Evolutionary conservation across 371 early-diverging fungal genomes (phyloP).

Genomic region (Mortierella sp.): DNA sequence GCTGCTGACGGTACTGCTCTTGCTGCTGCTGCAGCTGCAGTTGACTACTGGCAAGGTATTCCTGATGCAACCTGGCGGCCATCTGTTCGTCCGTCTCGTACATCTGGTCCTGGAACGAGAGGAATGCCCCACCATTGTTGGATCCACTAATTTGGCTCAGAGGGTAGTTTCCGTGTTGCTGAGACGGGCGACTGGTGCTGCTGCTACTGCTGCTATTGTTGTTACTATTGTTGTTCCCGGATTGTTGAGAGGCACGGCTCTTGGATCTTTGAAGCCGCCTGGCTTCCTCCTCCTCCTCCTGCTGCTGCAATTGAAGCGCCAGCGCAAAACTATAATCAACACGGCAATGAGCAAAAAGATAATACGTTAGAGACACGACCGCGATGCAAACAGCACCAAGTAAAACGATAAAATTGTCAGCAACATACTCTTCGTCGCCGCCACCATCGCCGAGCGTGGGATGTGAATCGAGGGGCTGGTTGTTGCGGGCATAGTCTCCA

Average conservation of each 20-base stretch:
- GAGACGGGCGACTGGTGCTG: neutral
- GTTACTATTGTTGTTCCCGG: neutral
- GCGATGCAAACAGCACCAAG: neutral
- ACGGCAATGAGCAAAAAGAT: neutral
- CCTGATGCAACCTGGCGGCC: slow-evolving; percentile 52
- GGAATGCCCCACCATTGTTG: slow-evolving; percentile 4
- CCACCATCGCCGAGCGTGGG: slow-evolving; percentile 27
- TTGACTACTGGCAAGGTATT: slow-evolving; percentile 30
- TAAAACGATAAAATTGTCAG: neutral
- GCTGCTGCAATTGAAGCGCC: slow-evolving; percentile 70
- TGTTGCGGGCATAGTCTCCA: slow-evolving; percentile 58
- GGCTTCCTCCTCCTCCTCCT: slow-evolving; percentile 62
- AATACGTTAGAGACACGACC: neutral
- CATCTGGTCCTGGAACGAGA: neutral
- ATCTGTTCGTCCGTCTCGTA: slow-evolving; percentile 55
- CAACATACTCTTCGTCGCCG: slow-evolving; percentile 53
- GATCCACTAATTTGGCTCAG: neutral
- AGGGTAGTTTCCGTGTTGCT: slow-evolving; percentile 2
- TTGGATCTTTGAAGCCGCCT: slow-evolving; percentile 31
- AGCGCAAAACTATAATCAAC: slow-evolving; percentile 64
- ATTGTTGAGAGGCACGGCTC: slow-evolving; percentile 8
- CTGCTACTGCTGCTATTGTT: neutral
- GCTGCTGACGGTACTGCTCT: slow-evolving; percentile 20
- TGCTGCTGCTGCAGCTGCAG: slow-evolving; percentile 30
- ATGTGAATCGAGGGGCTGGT: slow-evolving; percentile 32